phyloP scores from a whole-genome alignment of 1,284 basidiomycete species.

The Trichosporon faecale region DNA sequence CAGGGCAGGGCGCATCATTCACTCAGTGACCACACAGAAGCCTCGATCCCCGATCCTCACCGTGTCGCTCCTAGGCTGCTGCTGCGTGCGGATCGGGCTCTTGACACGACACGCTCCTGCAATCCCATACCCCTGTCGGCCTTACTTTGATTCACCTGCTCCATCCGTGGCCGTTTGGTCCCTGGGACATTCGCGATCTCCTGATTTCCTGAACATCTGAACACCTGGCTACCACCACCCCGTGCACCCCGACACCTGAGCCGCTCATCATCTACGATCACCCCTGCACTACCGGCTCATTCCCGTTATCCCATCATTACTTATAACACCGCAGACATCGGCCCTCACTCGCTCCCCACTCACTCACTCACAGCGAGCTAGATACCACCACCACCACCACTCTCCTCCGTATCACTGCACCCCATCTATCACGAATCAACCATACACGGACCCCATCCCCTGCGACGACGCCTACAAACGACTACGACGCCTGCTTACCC shows the following conservation, averaged over 20 bases:
- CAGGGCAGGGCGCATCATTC: conserved; percentile 1
- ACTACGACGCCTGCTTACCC: background rate
- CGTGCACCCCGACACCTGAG: background rate
- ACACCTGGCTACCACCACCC: background rate
- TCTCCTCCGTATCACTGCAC: background rate
- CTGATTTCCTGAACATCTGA: background rate
- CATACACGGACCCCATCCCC: background rate
- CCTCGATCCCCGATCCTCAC: background rate
- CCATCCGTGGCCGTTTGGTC: background rate
- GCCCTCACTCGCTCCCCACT: background rate
- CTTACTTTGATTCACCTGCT: background rate
- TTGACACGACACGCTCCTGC: background rate
- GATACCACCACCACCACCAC: background rate
- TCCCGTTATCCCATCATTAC: background rate
- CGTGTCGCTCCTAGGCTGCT: too few species aligned
- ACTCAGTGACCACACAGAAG: background rate
- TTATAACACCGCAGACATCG: background rate
- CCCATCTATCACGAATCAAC: background rate
- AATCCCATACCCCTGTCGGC: background rate
- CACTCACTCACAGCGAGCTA: background rate
- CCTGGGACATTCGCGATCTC: background rate
- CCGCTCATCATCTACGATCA: background rate
- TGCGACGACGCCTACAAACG: background rate
- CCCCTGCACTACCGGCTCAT: background rate
- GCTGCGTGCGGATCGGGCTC: background rate